Evolutionary conservation across 352 stramenopile genomes (phyloP), one percentile per base, ranked within the genome.

Genomic region (Bremia lactucae): DNA sequence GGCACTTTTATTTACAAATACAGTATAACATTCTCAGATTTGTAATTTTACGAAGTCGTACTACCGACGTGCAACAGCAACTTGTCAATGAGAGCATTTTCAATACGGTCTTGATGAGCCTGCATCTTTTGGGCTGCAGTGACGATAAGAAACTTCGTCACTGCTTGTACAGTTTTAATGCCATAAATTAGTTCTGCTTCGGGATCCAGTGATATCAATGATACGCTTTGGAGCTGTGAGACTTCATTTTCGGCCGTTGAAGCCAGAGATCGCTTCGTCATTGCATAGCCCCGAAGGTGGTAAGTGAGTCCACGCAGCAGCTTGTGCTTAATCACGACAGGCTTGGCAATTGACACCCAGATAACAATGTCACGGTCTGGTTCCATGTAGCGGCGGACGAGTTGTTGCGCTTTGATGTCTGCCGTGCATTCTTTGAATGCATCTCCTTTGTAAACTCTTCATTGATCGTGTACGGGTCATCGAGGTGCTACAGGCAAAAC

Each of bases 391-490:
- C 71, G 63, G 6, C 67, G 65, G 15, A 80, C 33, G n/a, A 79
- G 48, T 34, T 83, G 68, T 22, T 75, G 56, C 20, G 71, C 55
- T 10, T 58, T 48, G 45, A 83, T 75, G 25, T 76, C 52, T 15
- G 71, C 68, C 52, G 56, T 6, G 53, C 65, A 22, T 65, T 52
- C 36, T 73, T 74, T n/a, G 52, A 58, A 15, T 60, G 36, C 13
- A 76, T 51, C 50, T 82, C 69, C 22, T 78, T 66, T 14, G 56
- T 62, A 37, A 76, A 68, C 26, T 65, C 66, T 21, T 78, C 69
- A 21, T 78, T 38, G 24, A 82, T 70, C 23, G 64, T 74, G 41
- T 76, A 63, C 38, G 54, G 54, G 21, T 59, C 49, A 14, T 59
- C 49, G 2, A 49, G 42, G 24, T 52, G 43, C 54, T 62, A 25